Base-by-base conservation (phyloP, 768 basidiomycete species). In the Myochromella boudieri region DNA sequence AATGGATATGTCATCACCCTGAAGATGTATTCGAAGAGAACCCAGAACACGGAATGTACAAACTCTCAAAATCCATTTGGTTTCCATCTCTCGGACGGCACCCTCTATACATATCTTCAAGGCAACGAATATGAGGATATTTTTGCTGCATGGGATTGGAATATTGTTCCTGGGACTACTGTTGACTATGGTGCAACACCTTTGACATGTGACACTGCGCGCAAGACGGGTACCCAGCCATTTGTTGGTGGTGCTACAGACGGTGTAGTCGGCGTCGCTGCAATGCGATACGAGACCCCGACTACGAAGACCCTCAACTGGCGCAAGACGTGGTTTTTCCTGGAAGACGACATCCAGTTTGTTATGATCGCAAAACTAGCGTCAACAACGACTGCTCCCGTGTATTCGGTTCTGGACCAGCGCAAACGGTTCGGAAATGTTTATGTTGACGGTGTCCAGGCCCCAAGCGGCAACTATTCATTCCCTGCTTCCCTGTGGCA, bases 111-210 rank as follows among this genome's bases (percentile, higher is more conserved):
- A 1, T 86, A 87, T 61, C 55, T 84, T 18, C 65, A 66, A 34
- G 87, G 87, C 7, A 66, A 78, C 56, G 87, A 88, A 61, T 88
- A 88, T 56, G 82, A 85, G 57, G 84, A 88, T 56, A 87, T 86
- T 18, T 67, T 78, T 2, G 85, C 82, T 1, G 71, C 80, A 2
- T 86, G 85, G 86, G 84, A 90, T 60, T 90, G 87, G 87, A 80
- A 87, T 53, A 71, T 85, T 4, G 78, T 90, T 24, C 86, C 87
- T 8, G 87, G 87, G 0, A 87, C 70, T 28, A 88, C 87, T 1
- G 72, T 76, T 31, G 81, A 87, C 57, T 85, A 85, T 55, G 68
- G 63, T 10, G 77, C 69, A 1, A 86, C 85, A 0, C 64, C 72
- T 1, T 69, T 89, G 8, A 57, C 62, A 20, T 86, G 84, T 54